Evolutionary conservation across 352 stramenopile species (phyloP).

Genomic region (Pythium monospermum): DNA sequence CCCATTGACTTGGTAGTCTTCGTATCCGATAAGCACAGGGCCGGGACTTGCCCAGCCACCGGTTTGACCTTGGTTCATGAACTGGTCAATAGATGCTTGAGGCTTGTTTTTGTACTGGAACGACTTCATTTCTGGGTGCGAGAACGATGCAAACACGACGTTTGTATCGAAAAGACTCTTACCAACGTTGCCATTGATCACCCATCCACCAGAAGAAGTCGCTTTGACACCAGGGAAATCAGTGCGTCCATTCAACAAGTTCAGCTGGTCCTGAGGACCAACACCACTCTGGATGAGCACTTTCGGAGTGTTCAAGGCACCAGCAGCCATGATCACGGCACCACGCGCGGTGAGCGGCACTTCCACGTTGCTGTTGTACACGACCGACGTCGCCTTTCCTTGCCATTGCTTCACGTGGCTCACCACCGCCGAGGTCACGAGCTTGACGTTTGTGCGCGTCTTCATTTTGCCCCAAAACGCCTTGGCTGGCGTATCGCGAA

Average conservation of each 20-base stretch:
- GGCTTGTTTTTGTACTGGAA: conserved; percentile 33
- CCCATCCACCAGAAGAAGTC: conserved; percentile 18
- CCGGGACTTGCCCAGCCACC: conserved; percentile 39
- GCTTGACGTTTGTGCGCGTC: conserved; percentile 39
- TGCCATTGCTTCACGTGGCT: conserved; percentile 42
- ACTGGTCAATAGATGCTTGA: conserved; percentile 37
- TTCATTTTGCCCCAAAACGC: conserved; percentile 43
- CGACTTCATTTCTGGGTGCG: conserved; percentile 40
- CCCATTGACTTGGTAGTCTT: conserved; percentile 50
- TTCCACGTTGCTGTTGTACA: conserved; percentile 36
- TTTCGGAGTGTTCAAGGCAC: conserved; percentile 68
- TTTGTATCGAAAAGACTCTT: conserved; percentile 54
- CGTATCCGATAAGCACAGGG: conserved; percentile 51
- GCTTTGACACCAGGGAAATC: conserved; percentile 44
- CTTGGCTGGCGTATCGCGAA: conserved; percentile 48
- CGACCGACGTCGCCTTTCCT: conserved; percentile 38
- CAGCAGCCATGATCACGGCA: conserved; percentile 69
- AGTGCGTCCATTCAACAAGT: conserved; percentile 25
- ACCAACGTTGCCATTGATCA: conserved; percentile 52
- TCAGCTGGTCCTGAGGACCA: conserved; percentile 54
- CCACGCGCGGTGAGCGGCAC: conserved; percentile 36
- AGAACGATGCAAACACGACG: conserved; percentile 38
- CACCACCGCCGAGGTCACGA: conserved; percentile 43
- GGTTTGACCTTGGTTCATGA: conserved; percentile 35
- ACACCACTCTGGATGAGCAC: conserved; percentile 79